phyloP scores from a whole-genome alignment of 2,329 filamentous ascomycete genomes.

The Apiospora saccharicola region DNA sequence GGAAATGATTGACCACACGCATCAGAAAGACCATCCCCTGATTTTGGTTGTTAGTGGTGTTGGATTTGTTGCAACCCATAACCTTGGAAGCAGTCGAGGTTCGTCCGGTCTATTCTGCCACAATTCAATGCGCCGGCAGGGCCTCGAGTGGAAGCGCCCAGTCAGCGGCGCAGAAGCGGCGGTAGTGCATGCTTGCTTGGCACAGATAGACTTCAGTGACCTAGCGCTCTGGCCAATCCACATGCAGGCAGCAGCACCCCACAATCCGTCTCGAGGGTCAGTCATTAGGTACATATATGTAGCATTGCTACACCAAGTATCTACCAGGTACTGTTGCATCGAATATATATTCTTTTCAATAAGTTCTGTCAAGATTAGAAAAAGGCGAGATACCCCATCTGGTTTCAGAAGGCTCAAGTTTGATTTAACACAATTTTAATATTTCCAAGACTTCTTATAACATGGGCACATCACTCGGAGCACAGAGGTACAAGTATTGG shows the following conservation, averaged over 20 bases:
- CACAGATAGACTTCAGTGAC: neutral
- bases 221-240: slow-evolving; percentile 6
- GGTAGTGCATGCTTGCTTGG: neutral
- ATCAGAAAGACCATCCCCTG: neutral
- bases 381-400: too few species aligned
- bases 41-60: slow-evolving; percentile 6
- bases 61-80: neutral
- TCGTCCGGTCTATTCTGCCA: slow-evolving; percentile 8
- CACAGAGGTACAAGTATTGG: neutral
- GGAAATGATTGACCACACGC: neutral
- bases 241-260: slow-evolving; percentile 9
- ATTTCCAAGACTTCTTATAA: too few species aligned
- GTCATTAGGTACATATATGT: neutral
- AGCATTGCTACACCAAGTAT: neutral
- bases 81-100: neutral
- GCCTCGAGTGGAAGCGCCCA: neutral
- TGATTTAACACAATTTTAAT: too few species aligned
- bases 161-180: too few species aligned
- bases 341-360: neutral
- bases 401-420: too few species aligned
- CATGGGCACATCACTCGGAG: too few species aligned
- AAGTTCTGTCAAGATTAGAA: neutral
- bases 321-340: too few species aligned
- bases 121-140: slow-evolving; percentile 16
- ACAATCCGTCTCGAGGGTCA: neutral